Conservation (phyloP, 164 flowering plant species). For the Warburgia ugandensis region DNA sequence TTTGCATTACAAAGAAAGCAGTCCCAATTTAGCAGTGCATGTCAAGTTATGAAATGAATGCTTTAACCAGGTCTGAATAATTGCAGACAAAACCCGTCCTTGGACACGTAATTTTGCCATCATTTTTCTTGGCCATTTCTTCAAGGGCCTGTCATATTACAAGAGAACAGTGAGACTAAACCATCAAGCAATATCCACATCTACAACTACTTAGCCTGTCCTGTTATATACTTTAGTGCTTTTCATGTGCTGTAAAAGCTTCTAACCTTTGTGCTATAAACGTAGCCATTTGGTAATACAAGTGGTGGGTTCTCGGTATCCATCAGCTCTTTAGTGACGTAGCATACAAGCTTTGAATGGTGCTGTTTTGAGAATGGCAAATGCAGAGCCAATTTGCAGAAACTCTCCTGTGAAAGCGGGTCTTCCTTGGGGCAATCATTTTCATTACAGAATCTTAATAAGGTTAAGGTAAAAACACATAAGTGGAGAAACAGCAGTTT, state of each 20-base stretch:
- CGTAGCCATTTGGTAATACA: slow-evolving; percentile 93
- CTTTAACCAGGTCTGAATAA: slow-evolving; percentile 67
- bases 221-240: neutral
- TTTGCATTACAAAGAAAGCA: no score
- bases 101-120: slow-evolving; percentile 83
- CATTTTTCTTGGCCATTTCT: slow-evolving; percentile 82
- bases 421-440: slow-evolving; percentile 93
- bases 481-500: no score
- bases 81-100: slow-evolving; percentile 72
- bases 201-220: no score
- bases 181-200: no score
- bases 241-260: neutral
- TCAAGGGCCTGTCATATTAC: slow-evolving; percentile 96
- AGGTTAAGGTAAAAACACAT: slow-evolving; percentile 25
- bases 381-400: slow-evolving; percentile 72
- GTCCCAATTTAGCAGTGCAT: no score
- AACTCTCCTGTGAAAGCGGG: slow-evolving; percentile 87
- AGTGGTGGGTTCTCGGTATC: slow-evolving; percentile 98
- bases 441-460: slow-evolving; percentile 68
- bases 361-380: slow-evolving; percentile 97
- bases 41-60: slow-evolving; percentile 85
- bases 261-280: slow-evolving; percentile 94
- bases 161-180: slow-evolving; percentile 6
- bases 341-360: slow-evolving; percentile 95
- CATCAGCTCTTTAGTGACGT: slow-evolving; percentile 93